Base-by-base conservation (phyloP, 164 flowering plant genomes). In the Umbellularia californica region DNA sequence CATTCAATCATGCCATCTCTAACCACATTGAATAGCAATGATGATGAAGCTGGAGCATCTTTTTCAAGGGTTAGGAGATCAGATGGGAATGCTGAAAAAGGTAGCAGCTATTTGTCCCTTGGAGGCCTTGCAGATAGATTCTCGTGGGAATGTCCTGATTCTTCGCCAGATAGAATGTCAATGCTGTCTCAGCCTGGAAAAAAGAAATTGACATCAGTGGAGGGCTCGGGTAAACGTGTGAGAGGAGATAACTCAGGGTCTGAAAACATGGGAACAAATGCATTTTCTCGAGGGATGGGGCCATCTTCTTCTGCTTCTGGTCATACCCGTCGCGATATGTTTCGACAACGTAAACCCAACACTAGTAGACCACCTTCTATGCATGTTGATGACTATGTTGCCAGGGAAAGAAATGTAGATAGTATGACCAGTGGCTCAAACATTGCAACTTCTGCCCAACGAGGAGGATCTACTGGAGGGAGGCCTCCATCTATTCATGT, bases 361-460 rank as follows among this genome's bases (percentile, higher is more conserved):
- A 94, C 97, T 28, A 96, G 99, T 87, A 85, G 99, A 81, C 98
- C 99, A 17, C 98, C 99, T 50, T 96, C 99, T 50, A 92, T 94
- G 99, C 99, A 96, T 77, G 99, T 96, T 79, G 99, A 96, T 88
- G 99, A 96, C 75, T 96, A 96, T 85, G 97, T 92, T 85, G 99
- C 99, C 7, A 85, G 98, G 78, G 98, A 96, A 81, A 88, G 99
- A 83, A 92, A 84, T 84, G 88, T 83, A 70, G 99, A 92, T 79
- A 86, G 87, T 74, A 81, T 71, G 23, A 81, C 75, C 80, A 74
- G 79, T 70, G 84, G 83, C 82, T 84, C 97, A 73, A 91, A 90
- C 80, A 69, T 71, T 47, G 89, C 85, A 22, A 91, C 84, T 81
- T 83, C 93, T 47, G 75, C 88, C 50, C 97, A 88, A 76, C 90